Evolutionary conservation across 306 rosid species (phyloP).

Genomic region (Dalbergia cultrata): DNA sequence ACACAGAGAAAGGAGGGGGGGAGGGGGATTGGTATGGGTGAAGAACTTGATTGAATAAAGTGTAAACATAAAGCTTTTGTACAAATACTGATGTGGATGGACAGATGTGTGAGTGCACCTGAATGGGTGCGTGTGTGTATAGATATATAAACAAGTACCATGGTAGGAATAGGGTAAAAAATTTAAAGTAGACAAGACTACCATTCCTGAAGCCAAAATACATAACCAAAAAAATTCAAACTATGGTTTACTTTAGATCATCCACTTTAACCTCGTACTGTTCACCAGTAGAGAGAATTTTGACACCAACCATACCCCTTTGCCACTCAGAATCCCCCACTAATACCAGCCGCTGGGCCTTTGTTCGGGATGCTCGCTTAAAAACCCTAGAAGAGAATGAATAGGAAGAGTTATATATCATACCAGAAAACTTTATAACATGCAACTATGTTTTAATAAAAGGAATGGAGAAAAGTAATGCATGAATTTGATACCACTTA

Average conservation of each 20-base stretch:
- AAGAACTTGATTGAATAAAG: constrained; percentile 18
- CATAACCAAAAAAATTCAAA: constrained; percentile 34
- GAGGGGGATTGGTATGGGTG: background rate
- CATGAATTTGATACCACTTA: constrained; percentile 68
- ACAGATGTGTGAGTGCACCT: background rate
- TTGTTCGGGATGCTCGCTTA: constrained; percentile 79
- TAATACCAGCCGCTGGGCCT: constrained; percentile 78
- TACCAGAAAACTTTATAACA: constrained; percentile 38
- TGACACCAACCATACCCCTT: constrained; percentile 84
- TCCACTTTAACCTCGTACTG: constrained; percentile 84
- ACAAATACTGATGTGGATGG: background rate
- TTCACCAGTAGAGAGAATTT: constrained; percentile 87
- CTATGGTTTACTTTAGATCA: constrained; percentile 64
- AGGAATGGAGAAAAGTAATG: background rate
- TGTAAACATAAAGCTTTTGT: constrained; percentile 33
- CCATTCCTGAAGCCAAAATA: constrained; percentile 32
- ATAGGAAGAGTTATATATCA: constrained; percentile 23
- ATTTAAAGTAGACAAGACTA: constrained; percentile 28
- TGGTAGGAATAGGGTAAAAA: constrained; percentile 14
- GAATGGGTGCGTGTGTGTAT: background rate
- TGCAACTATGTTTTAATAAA: constrained; percentile 17
- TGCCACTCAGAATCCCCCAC: constrained; percentile 97
- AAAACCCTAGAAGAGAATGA: constrained; percentile 71
- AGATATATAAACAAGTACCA: constrained; percentile 23
- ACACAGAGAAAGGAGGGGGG: background rate